Evolutionary conservation across 192 early-diverging fungal species (phyloP).

Genomic region (Dissophora globulifera): DNA sequence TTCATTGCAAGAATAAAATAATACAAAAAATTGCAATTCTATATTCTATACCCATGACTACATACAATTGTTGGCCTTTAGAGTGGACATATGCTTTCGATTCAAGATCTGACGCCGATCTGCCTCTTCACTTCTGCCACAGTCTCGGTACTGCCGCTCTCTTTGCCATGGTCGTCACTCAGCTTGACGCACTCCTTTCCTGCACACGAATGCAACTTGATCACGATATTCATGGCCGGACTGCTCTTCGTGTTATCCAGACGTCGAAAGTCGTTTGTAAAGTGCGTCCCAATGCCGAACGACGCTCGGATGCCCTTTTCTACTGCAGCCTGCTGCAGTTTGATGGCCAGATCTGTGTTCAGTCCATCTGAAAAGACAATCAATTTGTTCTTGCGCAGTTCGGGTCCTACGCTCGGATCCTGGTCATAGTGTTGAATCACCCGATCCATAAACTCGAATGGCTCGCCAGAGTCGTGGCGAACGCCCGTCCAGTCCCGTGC

Average conservation of each 20-base stretch:
- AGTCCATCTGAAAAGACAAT: constrained; percentile 81
- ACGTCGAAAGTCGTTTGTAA: constrained; percentile 76
- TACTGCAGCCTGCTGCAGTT: constrained; percentile 59
- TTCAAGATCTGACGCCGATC: constrained; percentile 5
- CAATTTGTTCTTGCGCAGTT: constrained; percentile 57
- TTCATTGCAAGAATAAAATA: too few species aligned
- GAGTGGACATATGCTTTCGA: too few species aligned
- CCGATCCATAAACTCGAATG: constrained; percentile 65
- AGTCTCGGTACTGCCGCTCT: constrained; percentile 63
- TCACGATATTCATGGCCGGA: constrained; percentile 78
- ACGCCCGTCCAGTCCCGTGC: constrained; percentile 66
- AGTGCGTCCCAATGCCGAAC: constrained; percentile 81
- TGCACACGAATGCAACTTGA: constrained; percentile 72
- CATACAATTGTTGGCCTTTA: too few species aligned
- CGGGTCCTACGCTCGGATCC: constrained; percentile 52
- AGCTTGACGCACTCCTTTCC: constrained; percentile 73
- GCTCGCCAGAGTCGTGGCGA: constrained; percentile 81
- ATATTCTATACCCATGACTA: too few species aligned
- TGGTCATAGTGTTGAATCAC: constrained; percentile 73
- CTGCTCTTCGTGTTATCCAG: constrained; percentile 12
- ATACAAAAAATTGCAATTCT: too few species aligned
- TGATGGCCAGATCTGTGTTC: constrained; percentile 59
- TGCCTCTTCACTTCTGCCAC: constrained; percentile 59
- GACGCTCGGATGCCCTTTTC: constrained; percentile 58
- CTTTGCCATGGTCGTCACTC: constrained; percentile 73